Evolutionary conservation across 1,139 yeast species (phyloP), one percentile per base, ranked within the genome.

Genomic region (Nakaseomyces glabratus): DNA sequence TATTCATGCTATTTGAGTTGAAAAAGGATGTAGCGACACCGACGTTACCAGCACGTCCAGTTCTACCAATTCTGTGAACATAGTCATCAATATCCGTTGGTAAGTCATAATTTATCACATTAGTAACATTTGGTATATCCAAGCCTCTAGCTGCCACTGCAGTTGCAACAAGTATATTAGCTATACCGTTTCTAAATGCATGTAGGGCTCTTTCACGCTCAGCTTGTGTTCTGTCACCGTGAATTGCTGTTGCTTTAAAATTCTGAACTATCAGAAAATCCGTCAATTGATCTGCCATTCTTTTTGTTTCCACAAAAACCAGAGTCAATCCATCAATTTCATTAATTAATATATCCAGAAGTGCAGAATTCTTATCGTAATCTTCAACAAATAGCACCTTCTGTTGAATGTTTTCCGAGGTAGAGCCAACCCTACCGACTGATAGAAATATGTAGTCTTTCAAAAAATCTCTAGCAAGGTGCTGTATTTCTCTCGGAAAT

Each of bases 11-110:
- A 62, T 81, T 81, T 66, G 95, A 80, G 77, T 88, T 90, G 67
- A 90, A 84, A 70, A 90, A 88, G 35, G 97, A 93, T 49, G 95
- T 84, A 48, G 97, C 95, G 55, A 82, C 72, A 79, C 98, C 98
- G 45, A 80, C 77, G 69, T 88, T 90, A 71, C 97, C 97, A 55
- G 97, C 97, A 77, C 98, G 93, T 64, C 97, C 98, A 54, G 98
- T 90, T 78, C 98, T 93, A 71, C 97, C 97, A 60, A 90, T 88
- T 71, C 98, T 84, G 70, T 90, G 98, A 44, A 90, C 97, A 61
- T 90, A 90, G 65, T 90, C 97, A 63, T 90, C 97, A 57, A 88
- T 84, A 63, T 90, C 97, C 57, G 82, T 71, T 55, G 98, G 97
- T 62, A 90, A 72, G 61, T 90, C 98, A 61, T 79, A 90, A 73